Conservation (phyloP, 1,284 basidiomycete genomes). For the Termitomyces sp. region DNA sequence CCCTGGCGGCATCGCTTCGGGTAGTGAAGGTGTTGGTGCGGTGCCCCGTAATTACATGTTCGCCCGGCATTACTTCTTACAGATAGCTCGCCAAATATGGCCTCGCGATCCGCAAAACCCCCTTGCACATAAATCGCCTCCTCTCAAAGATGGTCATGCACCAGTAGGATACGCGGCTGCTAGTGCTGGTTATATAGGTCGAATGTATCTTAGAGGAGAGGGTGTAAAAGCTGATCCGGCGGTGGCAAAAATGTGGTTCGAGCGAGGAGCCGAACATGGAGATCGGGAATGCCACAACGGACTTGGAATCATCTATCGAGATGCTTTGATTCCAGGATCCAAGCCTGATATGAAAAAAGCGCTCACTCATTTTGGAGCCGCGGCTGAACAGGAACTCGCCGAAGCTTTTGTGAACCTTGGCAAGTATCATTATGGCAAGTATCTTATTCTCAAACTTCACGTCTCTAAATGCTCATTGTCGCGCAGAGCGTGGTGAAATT, state of each 20-base stretch:
- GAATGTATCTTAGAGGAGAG: slow-evolving; percentile 94
- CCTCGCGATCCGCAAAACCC: slow-evolving; percentile 62
- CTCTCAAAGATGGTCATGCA: slow-evolving; percentile 51
- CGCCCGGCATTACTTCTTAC: slow-evolving; percentile 78
- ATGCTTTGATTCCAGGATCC: slow-evolving; percentile 69
- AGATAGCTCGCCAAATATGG: slow-evolving; percentile 82
- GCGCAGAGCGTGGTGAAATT: slow-evolving; percentile 58
- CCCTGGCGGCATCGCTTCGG: slow-evolving; percentile 73
- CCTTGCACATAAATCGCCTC: slow-evolving; percentile 34
- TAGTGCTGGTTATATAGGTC: slow-evolving; percentile 82
- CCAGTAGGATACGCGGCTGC: slow-evolving; percentile 66
- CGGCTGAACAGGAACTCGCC: slow-evolving; percentile 80
- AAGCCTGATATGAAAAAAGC: slow-evolving; percentile 68
- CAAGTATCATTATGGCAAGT: slow-evolving; percentile 76
- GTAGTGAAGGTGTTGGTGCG: slow-evolving; percentile 82
- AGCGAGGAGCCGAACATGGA: slow-evolving; percentile 75
- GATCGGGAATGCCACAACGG: slow-evolving; percentile 88
- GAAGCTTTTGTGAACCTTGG: slow-evolving; percentile 91
- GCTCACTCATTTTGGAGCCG: slow-evolving; percentile 65
- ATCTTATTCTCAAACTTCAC: background rate
- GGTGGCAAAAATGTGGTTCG: slow-evolving; percentile 91
- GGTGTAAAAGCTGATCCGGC: slow-evolving; percentile 77
- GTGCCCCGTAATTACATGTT: slow-evolving; percentile 70
- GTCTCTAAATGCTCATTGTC: background rate
- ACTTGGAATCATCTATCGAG: slow-evolving; percentile 87